These are phyloP conservation scores for Mortierella antarctica DNA, from an alignment of 192 early-diverging fungal genomes.

Conservation along the genomic window DNA sequence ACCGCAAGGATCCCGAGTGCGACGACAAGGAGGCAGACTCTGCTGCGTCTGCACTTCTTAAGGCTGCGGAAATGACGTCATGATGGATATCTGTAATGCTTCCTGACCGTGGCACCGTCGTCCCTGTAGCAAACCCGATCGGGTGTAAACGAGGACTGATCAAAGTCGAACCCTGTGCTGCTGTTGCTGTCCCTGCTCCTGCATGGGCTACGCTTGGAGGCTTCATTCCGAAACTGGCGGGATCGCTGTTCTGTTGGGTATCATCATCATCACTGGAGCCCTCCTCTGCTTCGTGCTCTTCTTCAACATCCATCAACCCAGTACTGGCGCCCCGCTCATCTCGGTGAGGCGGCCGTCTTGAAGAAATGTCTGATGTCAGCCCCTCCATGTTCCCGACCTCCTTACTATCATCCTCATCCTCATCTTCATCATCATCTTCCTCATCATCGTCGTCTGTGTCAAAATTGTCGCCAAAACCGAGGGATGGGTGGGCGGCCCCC, in stretches of 20 bases:
- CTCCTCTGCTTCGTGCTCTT: constrained; percentile 1
- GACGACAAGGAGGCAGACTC: neutral
- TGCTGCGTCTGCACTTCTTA: neutral
- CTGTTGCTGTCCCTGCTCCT: neutral
- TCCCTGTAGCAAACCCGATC: constrained; percentile 28
- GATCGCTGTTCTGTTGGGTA: constrained; percentile 4
- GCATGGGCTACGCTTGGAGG: neutral
- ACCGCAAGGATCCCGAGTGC: neutral
- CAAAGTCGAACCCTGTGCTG: neutral
- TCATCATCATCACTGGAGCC: constrained; percentile 2
- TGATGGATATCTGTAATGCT: constrained; percentile 31
- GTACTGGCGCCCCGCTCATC: constrained; percentile 3
- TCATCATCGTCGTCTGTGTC: neutral
- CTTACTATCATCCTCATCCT: neutral
- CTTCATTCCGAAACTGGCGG: neutral
- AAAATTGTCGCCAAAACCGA: neutral
- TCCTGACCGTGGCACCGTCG: constrained; percentile 34
- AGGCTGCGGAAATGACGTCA: neutral
- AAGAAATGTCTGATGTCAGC: constrained; percentile 4
- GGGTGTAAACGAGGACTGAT: constrained; percentile 10
- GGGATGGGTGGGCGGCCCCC: neutral
- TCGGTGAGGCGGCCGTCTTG: neutral
- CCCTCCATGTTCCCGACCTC: constrained; percentile 18
- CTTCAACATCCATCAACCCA: constrained; percentile 27
- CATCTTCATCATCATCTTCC: constrained; percentile 1